phyloP scores from a whole-genome alignment of 2,329 filamentous ascomycete genomes.

The Fusarium lateritium region DNA sequence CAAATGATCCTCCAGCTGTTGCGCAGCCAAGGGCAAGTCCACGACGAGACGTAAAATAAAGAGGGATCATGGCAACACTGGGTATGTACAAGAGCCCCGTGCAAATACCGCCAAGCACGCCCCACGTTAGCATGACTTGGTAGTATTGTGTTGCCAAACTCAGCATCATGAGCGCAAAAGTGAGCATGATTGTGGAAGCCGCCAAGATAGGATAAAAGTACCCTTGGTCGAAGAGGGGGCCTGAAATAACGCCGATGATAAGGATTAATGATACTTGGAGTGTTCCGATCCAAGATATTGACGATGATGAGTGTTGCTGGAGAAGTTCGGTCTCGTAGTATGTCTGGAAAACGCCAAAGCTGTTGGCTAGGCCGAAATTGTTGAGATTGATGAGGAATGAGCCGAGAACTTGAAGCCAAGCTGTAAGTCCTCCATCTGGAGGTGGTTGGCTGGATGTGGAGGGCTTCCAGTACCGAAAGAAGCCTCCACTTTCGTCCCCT shows the following conservation, averaged over 20 bases:
- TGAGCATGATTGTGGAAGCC: neutral
- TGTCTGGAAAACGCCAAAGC: neutral
- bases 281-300: conserved; percentile 2
- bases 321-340: neutral
- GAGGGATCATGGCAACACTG: neutral
- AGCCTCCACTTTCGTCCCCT: neutral
- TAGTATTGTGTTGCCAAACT: neutral
- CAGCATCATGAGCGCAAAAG: conserved; percentile 1
- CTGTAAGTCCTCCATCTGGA: neutral
- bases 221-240: neutral
- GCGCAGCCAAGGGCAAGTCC: neutral
- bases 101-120: neutral
- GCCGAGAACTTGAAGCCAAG: neutral
- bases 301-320: neutral
- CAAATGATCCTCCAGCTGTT: neutral
- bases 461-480: neutral
- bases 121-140: neutral
- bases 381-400: neutral
- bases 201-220: conserved; percentile 3
- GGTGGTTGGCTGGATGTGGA: neutral
- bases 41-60: neutral
- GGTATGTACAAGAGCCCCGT: conserved; percentile 5
- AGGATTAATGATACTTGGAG: neutral
- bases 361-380: neutral
- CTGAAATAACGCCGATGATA: neutral